Conservation (phyloP, 2,329 filamentous ascomycete genomes). For the Talaromyces marneffei region DNA sequence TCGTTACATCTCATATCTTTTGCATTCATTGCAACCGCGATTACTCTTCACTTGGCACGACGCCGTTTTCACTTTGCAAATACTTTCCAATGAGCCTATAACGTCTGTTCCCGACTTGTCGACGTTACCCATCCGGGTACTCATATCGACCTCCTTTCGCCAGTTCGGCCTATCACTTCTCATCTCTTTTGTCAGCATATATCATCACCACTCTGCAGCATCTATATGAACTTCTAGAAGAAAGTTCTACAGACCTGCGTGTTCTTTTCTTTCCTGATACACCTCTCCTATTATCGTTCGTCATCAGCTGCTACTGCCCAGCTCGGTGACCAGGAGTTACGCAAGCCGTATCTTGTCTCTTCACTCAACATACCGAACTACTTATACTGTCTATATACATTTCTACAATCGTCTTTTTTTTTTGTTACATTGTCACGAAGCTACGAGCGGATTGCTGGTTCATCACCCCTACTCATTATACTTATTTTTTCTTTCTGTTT, state of each 20-base stretch:
- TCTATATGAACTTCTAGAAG: conserved; percentile 26
- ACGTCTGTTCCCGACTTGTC: conserved; percentile 34
- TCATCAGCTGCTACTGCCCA: conserved; percentile 17
- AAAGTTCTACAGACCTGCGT: conserved; percentile 16
- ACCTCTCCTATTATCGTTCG: conserved; percentile 12
- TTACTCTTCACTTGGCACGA: conserved; percentile 21
- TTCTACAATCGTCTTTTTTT: not conserved
- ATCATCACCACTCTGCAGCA: conserved; percentile 20
- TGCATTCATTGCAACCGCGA: conserved; percentile 3
- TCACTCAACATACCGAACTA: conserved; percentile 16
- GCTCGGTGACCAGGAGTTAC: conserved; percentile 14
- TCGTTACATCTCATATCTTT: conserved; percentile 5
- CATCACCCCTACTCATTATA: conserved; percentile 20
- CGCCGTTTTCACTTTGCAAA: conserved; percentile 12
- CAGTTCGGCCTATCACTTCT: conserved; percentile 20
- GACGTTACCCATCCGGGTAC: conserved; percentile 26
- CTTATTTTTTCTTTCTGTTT: conserved; percentile 21
- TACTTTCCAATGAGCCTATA: conserved; percentile 38
- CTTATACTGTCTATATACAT: conserved; percentile 21
- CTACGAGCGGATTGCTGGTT: conserved; percentile 20
- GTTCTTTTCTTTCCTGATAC: conserved; percentile 17
- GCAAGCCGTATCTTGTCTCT: conserved; percentile 16
- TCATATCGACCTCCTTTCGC: conserved; percentile 23
- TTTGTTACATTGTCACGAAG: conserved; percentile 22
- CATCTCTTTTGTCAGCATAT: conserved; percentile 24